Evolutionary conservation across 495 filamentous ascomycete species (phyloP).

Genomic region (Tuber melanosporum): DNA sequence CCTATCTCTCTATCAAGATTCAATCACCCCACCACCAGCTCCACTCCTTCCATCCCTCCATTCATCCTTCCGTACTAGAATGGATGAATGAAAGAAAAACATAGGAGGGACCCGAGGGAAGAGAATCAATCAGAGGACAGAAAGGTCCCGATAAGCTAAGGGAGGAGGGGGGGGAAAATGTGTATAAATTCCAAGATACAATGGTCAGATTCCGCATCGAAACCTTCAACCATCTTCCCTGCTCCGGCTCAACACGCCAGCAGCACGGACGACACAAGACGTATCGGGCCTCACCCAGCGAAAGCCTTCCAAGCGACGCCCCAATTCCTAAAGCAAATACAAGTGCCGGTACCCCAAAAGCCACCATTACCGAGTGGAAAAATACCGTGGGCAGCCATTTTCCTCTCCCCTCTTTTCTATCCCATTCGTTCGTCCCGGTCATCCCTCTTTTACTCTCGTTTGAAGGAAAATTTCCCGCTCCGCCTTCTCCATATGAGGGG

Average conservation of each 20-base stretch:
- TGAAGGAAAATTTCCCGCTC: neutral
- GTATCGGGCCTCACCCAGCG: neutral
- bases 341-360: neutral
- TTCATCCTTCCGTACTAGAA: neutral
- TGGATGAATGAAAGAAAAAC: neutral
- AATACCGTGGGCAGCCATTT: neutral
- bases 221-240: constrained; percentile 4
- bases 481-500: neutral
- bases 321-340: neutral
- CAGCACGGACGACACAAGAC: neutral
- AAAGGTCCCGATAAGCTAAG: neutral
- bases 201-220: neutral
- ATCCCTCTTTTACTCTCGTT: neutral
- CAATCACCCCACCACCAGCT: neutral
- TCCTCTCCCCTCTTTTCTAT: neutral
- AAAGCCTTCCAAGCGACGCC: neutral
- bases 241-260: constrained; percentile 1
- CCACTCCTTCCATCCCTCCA: neutral
- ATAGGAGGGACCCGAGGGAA: neutral
- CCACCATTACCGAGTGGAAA: neutral
- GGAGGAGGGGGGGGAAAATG: neutral
- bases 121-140: neutral
- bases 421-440: neutral
- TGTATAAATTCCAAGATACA: neutral
- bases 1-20: neutral